These are phyloP conservation scores for Cyclocybe cylindracea DNA, from an alignment of 768 basidiomycete species.

Conservation along the genomic window DNA sequence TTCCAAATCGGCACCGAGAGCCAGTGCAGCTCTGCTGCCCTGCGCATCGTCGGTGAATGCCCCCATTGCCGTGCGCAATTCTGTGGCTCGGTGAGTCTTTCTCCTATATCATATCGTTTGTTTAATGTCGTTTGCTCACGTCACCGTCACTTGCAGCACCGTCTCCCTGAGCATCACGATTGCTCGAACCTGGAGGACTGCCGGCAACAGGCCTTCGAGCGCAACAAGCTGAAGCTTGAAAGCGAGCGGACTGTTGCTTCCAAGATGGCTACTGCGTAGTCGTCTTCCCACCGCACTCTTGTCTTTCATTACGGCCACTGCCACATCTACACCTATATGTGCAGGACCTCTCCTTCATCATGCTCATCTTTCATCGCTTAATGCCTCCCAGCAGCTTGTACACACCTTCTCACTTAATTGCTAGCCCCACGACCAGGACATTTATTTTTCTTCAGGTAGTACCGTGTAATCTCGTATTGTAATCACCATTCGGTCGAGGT, in stretches of 20 bases:
- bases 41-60: constrained; percentile 86
- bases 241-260: constrained; percentile 83
- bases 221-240: constrained; percentile 87
- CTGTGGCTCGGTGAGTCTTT: constrained; percentile 64
- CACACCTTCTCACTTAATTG: constrained; percentile 10
- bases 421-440: constrained; percentile 20
- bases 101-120: constrained; percentile 5
- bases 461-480: constrained; percentile 23
- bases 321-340: constrained; percentile 2
- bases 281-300: constrained; percentile 13
- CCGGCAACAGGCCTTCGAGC: constrained; percentile 83
- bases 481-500: constrained; percentile 20
- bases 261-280: constrained; percentile 82
- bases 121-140: constrained; percentile 5
- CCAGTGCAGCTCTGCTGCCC: constrained; percentile 76
- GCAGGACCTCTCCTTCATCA: constrained; percentile 1
- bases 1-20: constrained; percentile 48
- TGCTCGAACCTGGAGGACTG: constrained; percentile 85
- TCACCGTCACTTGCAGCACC: constrained; percentile 55
- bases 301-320: constrained; percentile 1
- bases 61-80: constrained; percentile 78
- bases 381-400: constrained; percentile 10
- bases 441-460: constrained; percentile 15
- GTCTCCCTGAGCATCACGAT: constrained; percentile 85
- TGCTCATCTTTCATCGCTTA: background rate